These are phyloP conservation scores for Calycina marina DNA, from an alignment of 2,329 filamentous ascomycete genomes.

Conservation along the genomic window DNA sequence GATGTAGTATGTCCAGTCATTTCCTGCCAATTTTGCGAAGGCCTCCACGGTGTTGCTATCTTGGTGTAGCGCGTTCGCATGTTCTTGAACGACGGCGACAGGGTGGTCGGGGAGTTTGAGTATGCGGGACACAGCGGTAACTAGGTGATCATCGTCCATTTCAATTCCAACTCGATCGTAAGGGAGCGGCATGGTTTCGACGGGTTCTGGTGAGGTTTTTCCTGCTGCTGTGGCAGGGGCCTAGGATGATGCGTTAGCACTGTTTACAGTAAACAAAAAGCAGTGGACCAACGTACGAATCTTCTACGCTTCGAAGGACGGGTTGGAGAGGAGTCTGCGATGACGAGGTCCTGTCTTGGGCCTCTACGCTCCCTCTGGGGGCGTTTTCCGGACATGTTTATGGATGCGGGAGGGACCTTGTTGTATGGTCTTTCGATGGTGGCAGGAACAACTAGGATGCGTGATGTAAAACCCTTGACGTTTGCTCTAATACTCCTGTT, in stretches of 20 bases:
- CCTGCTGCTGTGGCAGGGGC: conserved; percentile 27
- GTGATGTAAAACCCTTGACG: too few relatives aligned
- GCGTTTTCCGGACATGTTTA: too few relatives aligned
- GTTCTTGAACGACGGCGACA: conserved; percentile 46
- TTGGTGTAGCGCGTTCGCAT: conserved; percentile 50
- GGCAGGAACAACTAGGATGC: too few relatives aligned
- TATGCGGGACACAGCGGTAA: conserved; percentile 13
- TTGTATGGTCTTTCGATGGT: conserved; percentile 2
- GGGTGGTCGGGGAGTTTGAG: conserved; percentile 23
- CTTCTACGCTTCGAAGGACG: conserved; percentile 50
- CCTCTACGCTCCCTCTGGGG: conserved; percentile 24
- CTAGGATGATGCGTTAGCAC: conserved; percentile 19
- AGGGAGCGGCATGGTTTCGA: conserved; percentile 27
- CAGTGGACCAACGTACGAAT: conserved; percentile 30
- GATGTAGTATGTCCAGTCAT: conserved; percentile 76
- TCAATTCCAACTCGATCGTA: conserved; percentile 25
- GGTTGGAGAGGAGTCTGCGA: conserved; percentile 36
- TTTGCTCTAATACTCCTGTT: too few relatives aligned
- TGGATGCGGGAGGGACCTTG: conserved; percentile 28
- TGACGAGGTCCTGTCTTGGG: conserved; percentile 16
- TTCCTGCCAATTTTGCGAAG: conserved; percentile 69
- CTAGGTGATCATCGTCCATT: conserved; percentile 34
- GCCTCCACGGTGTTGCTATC: conserved; percentile 50
- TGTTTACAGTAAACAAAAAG: conserved; percentile 1
- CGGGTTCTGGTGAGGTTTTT: conserved; percentile 4